phyloP scores from a whole-genome alignment of 345 rosid species.

The Clausena lansium region DNA sequence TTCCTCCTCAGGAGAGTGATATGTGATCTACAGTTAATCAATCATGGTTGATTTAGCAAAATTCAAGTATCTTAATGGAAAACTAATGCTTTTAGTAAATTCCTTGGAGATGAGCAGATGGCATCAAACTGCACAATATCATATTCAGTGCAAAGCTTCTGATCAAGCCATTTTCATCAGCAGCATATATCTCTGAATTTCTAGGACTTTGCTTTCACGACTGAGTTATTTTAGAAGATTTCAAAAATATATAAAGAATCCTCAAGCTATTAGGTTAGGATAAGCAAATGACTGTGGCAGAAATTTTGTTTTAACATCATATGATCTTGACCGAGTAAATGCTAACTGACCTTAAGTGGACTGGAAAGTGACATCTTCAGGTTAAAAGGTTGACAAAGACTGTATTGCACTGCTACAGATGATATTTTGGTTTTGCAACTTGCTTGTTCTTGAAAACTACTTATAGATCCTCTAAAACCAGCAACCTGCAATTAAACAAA shows the following conservation, averaged over 20 bases:
- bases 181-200: neutral
- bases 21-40: constrained; percentile 47
- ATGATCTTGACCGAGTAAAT: neutral
- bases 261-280: neutral
- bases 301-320: neutral
- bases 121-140: neutral
- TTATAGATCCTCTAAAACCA: constrained; percentile 81
- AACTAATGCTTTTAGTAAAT: neutral
- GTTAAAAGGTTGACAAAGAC: constrained; percentile 70
- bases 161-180: neutral
- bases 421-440: constrained; percentile 63
- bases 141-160: neutral
- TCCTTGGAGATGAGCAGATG: neutral
- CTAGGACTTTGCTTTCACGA: neutral
- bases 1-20: constrained; percentile 92
- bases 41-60: neutral
- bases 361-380: constrained; percentile 63
- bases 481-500: constrained; percentile 66
- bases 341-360: constrained; percentile 54
- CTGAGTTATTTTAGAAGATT: neutral
- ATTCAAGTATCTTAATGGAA: neutral
- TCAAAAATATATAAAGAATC: neutral
- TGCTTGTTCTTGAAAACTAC: constrained; percentile 91
- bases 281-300: neutral
- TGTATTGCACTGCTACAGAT: constrained; percentile 63